Percentiles rank a stretch among this genome's conserved stretches.
Evolutionary conservation across 495 filamentous ascomycete genomes (phyloP).

Genomic region (Friedmanniomyces simplex): DNA sequence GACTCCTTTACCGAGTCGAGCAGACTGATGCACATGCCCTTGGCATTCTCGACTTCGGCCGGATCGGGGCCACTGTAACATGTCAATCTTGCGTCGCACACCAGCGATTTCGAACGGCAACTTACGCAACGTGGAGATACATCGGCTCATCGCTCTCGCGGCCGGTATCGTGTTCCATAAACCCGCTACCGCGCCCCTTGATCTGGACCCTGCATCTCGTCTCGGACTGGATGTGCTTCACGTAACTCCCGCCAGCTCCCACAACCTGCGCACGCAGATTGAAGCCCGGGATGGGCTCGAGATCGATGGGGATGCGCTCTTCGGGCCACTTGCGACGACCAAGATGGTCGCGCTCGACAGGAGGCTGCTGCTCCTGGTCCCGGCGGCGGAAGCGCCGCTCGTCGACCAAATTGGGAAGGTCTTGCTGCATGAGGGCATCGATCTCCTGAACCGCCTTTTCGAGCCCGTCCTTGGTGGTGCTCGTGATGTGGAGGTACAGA

Average conservation of each 20-base stretch:
- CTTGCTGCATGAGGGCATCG: constrained; percentile 90
- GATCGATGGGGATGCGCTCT: constrained; percentile 78
- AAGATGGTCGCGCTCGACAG: constrained; percentile 88
- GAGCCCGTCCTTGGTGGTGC: constrained; percentile 81
- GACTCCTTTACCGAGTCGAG: constrained; percentile 70
- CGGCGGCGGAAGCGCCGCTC: constrained; percentile 79
- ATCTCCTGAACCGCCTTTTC: constrained; percentile 78
- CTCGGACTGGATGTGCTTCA: constrained; percentile 94
- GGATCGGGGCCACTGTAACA: constrained; percentile 67
- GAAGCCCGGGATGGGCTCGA: constrained; percentile 90
- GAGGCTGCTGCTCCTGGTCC: constrained; percentile 57
- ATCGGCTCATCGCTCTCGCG: constrained; percentile 89
- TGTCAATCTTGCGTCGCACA: neutral
- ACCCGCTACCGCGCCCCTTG: constrained; percentile 93
- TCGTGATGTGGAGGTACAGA: constrained; percentile 89
- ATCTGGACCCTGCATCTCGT: constrained; percentile 94
- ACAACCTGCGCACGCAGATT: constrained; percentile 93
- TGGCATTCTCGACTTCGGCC: constrained; percentile 73
- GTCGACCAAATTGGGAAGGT: constrained; percentile 88
- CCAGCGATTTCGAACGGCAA: too few species aligned
- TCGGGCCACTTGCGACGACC: constrained; percentile 99
- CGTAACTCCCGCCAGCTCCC: constrained; percentile 82
- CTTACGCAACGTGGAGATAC: constrained; percentile 90
- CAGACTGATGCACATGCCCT: constrained; percentile 78
- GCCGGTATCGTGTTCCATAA: constrained; percentile 72